phyloP scores from a whole-genome alignment of 768 basidiomycete species.

The Suillus alpinus region DNA sequence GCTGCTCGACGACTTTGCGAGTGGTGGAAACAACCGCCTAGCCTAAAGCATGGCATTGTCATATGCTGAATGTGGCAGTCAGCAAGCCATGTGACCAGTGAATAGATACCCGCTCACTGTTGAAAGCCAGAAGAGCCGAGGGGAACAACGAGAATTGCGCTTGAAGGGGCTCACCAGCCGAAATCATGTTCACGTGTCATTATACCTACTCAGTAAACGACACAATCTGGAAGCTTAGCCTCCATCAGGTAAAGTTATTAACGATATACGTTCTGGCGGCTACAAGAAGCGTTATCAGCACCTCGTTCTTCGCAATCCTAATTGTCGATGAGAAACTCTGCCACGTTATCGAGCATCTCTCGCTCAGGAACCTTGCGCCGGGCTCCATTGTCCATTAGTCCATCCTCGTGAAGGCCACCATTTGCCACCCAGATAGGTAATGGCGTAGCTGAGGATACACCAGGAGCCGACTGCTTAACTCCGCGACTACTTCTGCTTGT shows the following conservation, averaged over 20 bases:
- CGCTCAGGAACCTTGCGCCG: conserved; percentile 26
- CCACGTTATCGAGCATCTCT: conserved; percentile 38
- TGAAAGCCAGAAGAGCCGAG: background rate
- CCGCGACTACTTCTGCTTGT: conserved; percentile 55
- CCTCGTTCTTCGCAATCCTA: background rate
- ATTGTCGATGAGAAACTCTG: conserved; percentile 37
- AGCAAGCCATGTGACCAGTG: background rate
- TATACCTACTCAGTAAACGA: background rate
- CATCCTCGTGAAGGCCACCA: background rate
- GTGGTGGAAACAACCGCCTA: background rate
- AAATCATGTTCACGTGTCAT: background rate
- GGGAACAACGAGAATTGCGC: background rate
- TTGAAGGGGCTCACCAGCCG: background rate
- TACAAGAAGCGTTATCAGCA: background rate
- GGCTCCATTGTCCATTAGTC: conserved; percentile 22
- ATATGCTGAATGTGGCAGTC: background rate
- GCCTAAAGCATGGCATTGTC: background rate
- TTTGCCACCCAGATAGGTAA: conserved; percentile 34
- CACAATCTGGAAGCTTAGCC: background rate
- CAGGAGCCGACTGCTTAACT: conserved; percentile 14
- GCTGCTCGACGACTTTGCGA: background rate
- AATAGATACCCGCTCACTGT: background rate
- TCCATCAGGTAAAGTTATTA: background rate
- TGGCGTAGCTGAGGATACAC: conserved; percentile 15
- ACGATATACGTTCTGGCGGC: background rate